phyloP scores from a whole-genome alignment of 2,329 filamentous ascomycete species.

The Colletotrichum endophyticum region DNA sequence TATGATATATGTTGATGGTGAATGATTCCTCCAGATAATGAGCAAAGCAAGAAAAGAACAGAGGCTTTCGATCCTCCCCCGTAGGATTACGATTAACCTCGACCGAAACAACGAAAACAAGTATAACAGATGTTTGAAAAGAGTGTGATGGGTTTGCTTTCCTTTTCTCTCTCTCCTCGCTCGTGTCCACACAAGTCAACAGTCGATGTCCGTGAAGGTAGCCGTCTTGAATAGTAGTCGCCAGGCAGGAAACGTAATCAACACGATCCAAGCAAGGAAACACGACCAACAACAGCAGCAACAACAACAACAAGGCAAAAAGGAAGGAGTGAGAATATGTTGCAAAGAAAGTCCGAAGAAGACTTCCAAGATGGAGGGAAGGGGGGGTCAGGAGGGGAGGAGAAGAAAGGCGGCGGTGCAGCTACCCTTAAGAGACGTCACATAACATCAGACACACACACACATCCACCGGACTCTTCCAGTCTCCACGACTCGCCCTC shows the following conservation, averaged over 20 bases:
- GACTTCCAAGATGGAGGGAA: background rate
- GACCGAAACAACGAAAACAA: background rate
- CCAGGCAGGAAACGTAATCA: conserved; percentile 3
- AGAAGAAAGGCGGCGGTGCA: background rate
- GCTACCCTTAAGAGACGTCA: conserved; percentile 8
- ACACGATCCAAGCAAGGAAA: background rate
- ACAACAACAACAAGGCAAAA: background rate
- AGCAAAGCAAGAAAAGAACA: background rate
- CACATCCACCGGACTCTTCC: background rate
- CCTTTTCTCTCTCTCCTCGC: background rate
- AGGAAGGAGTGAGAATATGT: background rate
- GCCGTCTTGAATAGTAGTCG: background rate
- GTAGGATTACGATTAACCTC: conserved; percentile 13
- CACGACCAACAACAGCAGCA: background rate
- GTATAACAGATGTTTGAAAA: background rate
- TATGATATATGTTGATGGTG: background rate
- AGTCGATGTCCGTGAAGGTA: background rate
- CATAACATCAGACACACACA: background rate
- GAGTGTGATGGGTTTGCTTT: background rate
- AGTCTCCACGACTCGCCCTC: background rate
- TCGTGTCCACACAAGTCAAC: background rate
- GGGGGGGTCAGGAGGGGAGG: background rate
- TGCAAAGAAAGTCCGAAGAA: conserved; percentile 2
- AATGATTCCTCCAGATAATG: background rate
- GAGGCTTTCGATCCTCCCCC: background rate